A percentile compares a stretch with the other conserved stretches of the same genome.
phyloP scores from a whole-genome alignment of 345 rosid species.

The Punica granatum region DNA sequence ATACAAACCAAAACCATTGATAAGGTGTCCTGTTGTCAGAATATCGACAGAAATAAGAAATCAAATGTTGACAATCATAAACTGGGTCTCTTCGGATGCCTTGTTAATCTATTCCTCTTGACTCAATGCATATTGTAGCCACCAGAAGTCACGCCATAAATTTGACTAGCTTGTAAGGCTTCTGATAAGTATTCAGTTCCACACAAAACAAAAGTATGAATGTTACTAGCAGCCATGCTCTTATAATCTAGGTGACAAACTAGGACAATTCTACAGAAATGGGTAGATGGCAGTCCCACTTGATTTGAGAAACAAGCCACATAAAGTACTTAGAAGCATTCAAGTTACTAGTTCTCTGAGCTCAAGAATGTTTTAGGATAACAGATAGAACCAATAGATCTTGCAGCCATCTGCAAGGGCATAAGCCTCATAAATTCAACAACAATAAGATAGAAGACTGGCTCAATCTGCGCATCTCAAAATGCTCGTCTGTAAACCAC shows the following conservation, averaged over 20 bases:
- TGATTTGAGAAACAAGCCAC: neutral
- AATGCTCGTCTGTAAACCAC: neutral
- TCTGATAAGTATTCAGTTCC: neutral
- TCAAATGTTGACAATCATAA: neutral
- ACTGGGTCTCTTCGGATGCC: neutral
- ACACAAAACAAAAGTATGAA: neutral
- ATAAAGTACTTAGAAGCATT: neutral
- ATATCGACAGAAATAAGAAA: neutral
- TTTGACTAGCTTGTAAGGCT: neutral
- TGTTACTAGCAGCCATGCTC: no score
- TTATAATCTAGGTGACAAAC: neutral
- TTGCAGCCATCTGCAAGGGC: neutral
- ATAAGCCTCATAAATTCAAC: neutral
- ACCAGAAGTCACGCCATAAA: neutral
- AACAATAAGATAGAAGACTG: neutral
- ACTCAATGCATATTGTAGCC: neutral
- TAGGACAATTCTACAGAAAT: neutral
- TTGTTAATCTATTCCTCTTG: neutral
- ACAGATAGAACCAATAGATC: neutral
- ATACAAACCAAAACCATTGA: neutral
- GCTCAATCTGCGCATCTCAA: neutral
- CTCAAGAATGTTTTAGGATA: neutral
- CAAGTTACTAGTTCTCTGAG: neutral
- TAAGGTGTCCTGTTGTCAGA: neutral
- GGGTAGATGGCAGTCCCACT: neutral